These are phyloP conservation scores for Psilocybe sp. DNA, from an alignment of 768 basidiomycete genomes.

Conservation along the genomic window DNA sequence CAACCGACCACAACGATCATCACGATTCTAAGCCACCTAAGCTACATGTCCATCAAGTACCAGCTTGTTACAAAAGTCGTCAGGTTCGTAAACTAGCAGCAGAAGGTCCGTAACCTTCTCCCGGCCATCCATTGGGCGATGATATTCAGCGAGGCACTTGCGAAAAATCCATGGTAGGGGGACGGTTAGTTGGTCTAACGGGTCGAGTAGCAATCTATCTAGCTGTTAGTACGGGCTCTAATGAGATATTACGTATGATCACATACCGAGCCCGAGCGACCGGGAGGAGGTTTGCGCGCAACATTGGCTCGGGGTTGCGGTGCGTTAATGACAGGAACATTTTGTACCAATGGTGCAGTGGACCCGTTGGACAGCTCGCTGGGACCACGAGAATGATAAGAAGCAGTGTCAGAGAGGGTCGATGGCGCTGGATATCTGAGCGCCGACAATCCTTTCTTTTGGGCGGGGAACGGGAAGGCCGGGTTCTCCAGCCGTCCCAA, in stretches of 20 bases:
- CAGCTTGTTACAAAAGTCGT: too few species aligned
- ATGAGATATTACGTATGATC: neutral
- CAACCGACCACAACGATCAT: too few species aligned
- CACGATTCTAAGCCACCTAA: too few species aligned
- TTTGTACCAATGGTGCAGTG: slow-evolving; percentile 23
- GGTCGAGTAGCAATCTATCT: slow-evolving; percentile 15
- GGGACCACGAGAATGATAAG: slow-evolving; percentile 17
- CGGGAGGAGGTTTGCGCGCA: slow-evolving; percentile 17
- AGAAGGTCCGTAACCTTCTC: neutral
- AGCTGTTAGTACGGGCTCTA: neutral
- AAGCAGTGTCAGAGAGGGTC: slow-evolving; percentile 35
- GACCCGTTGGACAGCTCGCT: slow-evolving; percentile 21
- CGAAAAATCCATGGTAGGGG: slow-evolving; percentile 24
- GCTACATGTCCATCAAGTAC: too few species aligned
- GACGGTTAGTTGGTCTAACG: slow-evolving; percentile 27
- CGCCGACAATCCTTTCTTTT: slow-evolving; percentile 9
- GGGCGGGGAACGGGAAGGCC: slow-evolving; percentile 23
- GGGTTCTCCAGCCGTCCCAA: slow-evolving; percentile 17
- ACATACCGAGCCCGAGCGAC: slow-evolving; percentile 14
- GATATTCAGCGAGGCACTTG: slow-evolving; percentile 5
- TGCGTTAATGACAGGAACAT: slow-evolving; percentile 16
- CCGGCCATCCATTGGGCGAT: neutral
- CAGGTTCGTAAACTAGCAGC: neutral
- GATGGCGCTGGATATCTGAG: slow-evolving; percentile 33
- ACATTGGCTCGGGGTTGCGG: slow-evolving; percentile 12